A percentile compares a stretch with the other conserved stretches of the same genome.
phyloP scores from a whole-genome alignment of 2,329 filamentous ascomycete species.

The Botrytis pseudocinerea region DNA sequence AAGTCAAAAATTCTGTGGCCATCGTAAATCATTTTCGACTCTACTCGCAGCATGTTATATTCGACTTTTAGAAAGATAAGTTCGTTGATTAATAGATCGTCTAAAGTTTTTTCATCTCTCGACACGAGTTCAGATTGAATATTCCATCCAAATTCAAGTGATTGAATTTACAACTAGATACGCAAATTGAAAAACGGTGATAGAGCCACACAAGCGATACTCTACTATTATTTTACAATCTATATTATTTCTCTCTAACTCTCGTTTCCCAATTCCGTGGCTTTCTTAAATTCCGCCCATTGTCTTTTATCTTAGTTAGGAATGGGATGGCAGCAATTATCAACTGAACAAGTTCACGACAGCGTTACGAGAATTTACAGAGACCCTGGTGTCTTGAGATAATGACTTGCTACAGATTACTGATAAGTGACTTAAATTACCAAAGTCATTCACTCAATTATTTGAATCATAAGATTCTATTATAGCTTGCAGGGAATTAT shows the following conservation, averaged over 20 bases:
- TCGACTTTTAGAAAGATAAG: not conserved
- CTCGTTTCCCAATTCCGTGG: not conserved
- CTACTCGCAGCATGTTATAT: not conserved
- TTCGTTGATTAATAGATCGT: rapidly evolving
- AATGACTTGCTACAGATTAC: not conserved
- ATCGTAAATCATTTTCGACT: not conserved
- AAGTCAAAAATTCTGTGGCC: not conserved
- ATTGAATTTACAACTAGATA: not conserved
- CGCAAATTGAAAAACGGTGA: not conserved
- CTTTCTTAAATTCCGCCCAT: rapidly evolving
- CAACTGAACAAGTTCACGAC: not conserved
- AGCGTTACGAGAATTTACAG: not conserved
- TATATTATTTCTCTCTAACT: not conserved
- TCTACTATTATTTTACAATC: rapidly evolving
- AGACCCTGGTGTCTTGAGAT: too few relatives aligned
- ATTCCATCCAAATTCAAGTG: too few relatives aligned
- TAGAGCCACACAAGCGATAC: not conserved
- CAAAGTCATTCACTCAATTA: not conserved
- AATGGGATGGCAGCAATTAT: not conserved
- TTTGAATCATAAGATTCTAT: not conserved
- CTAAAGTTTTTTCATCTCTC: not conserved
- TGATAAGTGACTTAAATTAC: not conserved
- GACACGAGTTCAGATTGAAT: not conserved
- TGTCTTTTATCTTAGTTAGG: not conserved
- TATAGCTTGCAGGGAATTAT: not conserved